A percentile compares a stretch with the other conserved stretches of the same genome.
Evolutionary conservation across 176 grass and related monocot genomes (phyloP).

Genomic region (Metroxylon sagu): DNA sequence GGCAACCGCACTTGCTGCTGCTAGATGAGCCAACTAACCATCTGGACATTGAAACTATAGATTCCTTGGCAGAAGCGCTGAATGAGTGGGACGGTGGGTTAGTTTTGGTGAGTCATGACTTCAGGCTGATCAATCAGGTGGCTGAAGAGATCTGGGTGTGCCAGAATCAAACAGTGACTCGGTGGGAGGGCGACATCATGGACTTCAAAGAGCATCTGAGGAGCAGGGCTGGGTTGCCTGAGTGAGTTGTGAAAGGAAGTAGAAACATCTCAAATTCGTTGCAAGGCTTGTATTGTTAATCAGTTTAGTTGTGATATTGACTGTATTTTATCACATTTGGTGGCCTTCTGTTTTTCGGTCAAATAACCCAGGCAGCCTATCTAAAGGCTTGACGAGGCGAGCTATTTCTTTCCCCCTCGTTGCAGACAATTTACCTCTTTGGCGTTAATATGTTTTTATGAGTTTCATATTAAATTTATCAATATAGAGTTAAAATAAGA

Average conservation of each 20-base stretch:
- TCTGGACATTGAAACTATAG: conserved; percentile 82
- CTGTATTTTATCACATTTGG: no score
- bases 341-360: no score
- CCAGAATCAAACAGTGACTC: conserved; percentile 68
- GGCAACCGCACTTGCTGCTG: conserved; percentile 58
- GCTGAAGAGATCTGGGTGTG: conserved; percentile 95
- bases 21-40: conserved; percentile 92
- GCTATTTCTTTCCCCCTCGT: no score
- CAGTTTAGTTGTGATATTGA: no score
- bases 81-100: conserved; percentile 88
- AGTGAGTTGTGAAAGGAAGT: conserved; percentile 14
- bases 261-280: no score
- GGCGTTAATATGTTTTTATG: no score
- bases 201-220: conserved; percentile 75
- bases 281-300: background rate
- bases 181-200: conserved; percentile 91
- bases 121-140: conserved; percentile 87
- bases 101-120: conserved; percentile 91
- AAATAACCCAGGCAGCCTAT: no score
- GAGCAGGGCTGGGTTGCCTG: conserved; percentile 53
- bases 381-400: no score
- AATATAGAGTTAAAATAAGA: no score
- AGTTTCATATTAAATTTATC: no score
- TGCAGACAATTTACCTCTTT: no score
- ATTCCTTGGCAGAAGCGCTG: conserved; percentile 79